Evolutionary conservation across 495 filamentous ascomycete genomes (phyloP).

Genomic region (Choiromyces venosus): DNA sequence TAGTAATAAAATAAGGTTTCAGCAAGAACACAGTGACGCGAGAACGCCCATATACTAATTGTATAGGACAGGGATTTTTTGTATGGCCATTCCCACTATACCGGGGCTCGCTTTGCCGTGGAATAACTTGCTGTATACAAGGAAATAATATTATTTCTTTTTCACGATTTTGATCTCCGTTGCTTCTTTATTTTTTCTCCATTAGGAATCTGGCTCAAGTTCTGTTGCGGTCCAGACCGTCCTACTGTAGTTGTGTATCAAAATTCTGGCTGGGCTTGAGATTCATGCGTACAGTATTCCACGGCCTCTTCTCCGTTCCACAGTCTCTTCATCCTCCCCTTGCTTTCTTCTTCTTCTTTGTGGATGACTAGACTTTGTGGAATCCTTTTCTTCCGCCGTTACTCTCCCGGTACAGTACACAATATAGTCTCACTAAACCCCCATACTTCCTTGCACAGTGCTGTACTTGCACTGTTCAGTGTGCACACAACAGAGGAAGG

Average conservation of each 20-base stretch:
- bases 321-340: neutral
- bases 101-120: too few relatives aligned
- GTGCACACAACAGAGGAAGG: neutral
- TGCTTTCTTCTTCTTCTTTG: neutral
- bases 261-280: neutral
- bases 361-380: neutral
- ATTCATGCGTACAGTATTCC: neutral
- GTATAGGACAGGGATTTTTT: too few relatives aligned
- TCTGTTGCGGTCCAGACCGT: neutral
- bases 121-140: too few relatives aligned
- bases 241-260: neutral
- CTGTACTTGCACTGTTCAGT: too few relatives aligned
- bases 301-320: neutral
- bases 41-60: too few relatives aligned
- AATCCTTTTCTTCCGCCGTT: neutral
- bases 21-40: too few relatives aligned
- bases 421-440: neutral
- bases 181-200: neutral
- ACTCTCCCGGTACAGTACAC: neutral
- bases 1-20: too few relatives aligned
- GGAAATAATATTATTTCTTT: neutral
- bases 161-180: neutral
- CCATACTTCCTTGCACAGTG: neutral
- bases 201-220: neutral
- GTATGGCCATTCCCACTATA: too few relatives aligned